Evolutionary conservation across 257 asterid species (phyloP), one percentile per base, ranked within the genome.

Genomic region (Solanum lycopersicoides): DNA sequence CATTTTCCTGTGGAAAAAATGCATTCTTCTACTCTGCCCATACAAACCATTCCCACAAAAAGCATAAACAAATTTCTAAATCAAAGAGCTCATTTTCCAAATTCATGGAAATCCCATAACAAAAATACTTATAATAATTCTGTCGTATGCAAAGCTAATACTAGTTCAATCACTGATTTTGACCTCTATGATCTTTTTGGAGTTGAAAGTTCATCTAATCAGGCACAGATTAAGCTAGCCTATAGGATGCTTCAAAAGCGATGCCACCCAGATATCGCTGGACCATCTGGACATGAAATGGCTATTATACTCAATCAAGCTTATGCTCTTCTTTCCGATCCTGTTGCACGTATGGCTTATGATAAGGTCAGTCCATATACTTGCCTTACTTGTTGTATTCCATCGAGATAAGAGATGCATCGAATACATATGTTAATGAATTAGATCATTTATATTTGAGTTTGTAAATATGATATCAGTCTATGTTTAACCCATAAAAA

Each of bases 221-320:
- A 50, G 59, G 89, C 93, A 4, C 93, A 90, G 93, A 93, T 96
- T 14, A 96, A 96, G 87, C 89, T 89, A 65, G 99, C 99, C 2
- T 96, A 96, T 85, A 87, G 99, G 88, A 86, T 90, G 50, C 91
- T 96, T 86, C 99, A 96, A 93, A 96, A 96, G 87, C 92, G 95
- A 28, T 96, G 99, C 91, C 99, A 96, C 87, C 99, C 99, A 4
- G 99, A 96, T 76, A 92, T 96, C 34, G 98, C 98, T 34, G 99
- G 98, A 28, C 93, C 95, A 2, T 60, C 93, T 1, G 99, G 99
- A 14, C 98, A 96, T 89, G 98, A 96, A 87, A 95, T 96, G 98
- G 98, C 98, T 77, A 95, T 96, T 87, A 90, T 96, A 23, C 95
- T 96, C n/a, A 96, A 96, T 83, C 98, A 95, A 89, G 96, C 97